phyloP scores from a whole-genome alignment of 2,329 filamentous ascomycete species.

The Verruconis gallopava region DNA sequence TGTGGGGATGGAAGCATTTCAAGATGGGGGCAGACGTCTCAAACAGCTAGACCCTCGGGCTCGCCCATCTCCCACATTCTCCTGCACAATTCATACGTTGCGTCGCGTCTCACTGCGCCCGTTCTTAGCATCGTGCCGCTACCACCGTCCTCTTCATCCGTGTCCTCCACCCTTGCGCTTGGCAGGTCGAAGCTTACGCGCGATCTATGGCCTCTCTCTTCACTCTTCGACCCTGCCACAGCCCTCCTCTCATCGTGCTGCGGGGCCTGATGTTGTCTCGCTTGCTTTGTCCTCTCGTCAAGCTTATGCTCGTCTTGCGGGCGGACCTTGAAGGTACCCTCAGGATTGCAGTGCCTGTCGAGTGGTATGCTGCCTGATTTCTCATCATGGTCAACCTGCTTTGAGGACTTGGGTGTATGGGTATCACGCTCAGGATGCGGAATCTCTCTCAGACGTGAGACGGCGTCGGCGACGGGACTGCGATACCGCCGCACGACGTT shows the following conservation, averaged over 20 bases:
- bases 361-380: background rate
- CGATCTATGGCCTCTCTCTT: conserved; percentile 3
- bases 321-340: background rate
- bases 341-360: conserved; percentile 2
- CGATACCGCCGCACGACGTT: conserved; percentile 60
- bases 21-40: too few relatives aligned
- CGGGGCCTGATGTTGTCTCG: background rate
- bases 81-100: conserved; percentile 10
- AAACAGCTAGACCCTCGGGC: too few relatives aligned
- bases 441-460: conserved; percentile 41
- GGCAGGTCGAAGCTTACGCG: conserved; percentile 11
- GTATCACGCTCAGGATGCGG: conserved; percentile 30
- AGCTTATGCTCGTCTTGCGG: background rate
- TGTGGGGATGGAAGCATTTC: too few relatives aligned
- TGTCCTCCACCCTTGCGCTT: background rate
- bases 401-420: background rate
- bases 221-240: background rate
- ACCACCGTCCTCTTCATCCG: conserved; percentile 4
- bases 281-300: background rate
- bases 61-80: conserved; percentile 12
- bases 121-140: background rate
- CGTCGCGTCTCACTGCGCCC: conserved; percentile 4
- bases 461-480: conserved; percentile 53
- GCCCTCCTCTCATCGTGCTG: background rate
- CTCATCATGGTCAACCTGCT: background rate